Base-by-base conservation (phyloP, 345 rosid species). In the Eucalyptus cloeziana region DNA sequence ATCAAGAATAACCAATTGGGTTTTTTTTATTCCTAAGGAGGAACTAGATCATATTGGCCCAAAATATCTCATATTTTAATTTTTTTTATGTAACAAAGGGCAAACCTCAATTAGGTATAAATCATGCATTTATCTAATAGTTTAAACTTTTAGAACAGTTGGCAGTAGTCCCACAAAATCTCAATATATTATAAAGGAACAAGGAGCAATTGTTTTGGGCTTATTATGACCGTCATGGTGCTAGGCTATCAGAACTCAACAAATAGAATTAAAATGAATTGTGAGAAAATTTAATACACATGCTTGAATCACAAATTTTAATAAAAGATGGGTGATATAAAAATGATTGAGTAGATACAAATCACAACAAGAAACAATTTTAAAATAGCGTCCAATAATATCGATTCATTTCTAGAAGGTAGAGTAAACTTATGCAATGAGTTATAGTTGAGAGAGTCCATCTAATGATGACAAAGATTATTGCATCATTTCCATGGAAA, bases 121-220 rank as follows among this genome's bases (percentile, higher is more conserved):
- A 56, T 56, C 6, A 22, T 56, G 13, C 3, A 56, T 56, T 56
- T 24, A 56, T 25, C 62, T 56, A 56, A 24, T 24, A 56, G 1
- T 56, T 56, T 56, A 8, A 56, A 56, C 0, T 56, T 56, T 24
- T 56, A 56, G 6, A 56, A 56, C 3, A 10, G 0, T 56, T 10
- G 2, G 0, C 0, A 24, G 2, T 24, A 24, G 1, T 56, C 6
- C 2, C 27, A 56, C 3, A 56, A 56, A 56, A 24, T 56, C 1
- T 56, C 62, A 24, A 22, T 22, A 69, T 17, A 17, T 69, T 69
- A 69, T 10, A 69, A 21, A 17, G 1, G 11, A 69, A 5, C 13
- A 33, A 33, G 24, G 79, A 40, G 44, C 44, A 33, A 69, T 24
- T 33, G 13, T 69, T 69, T 69, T 33, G 44, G 24, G 40, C 80